Base-by-base conservation (phyloP, 345 rosid species). In the Cardamine chenopodiifolia region DNA sequence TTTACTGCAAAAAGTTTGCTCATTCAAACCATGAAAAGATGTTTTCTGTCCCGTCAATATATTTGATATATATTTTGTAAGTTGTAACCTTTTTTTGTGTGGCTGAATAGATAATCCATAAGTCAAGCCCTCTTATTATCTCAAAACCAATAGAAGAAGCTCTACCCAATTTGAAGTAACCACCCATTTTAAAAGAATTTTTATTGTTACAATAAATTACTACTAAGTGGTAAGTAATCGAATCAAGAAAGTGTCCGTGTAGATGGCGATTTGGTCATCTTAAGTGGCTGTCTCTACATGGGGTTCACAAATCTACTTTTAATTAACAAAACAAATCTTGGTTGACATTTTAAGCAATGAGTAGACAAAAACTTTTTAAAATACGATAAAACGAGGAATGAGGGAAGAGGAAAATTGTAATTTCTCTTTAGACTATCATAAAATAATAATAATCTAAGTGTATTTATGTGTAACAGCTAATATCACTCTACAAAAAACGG, bases 271-370 rank as follows among this genome's bases (percentile, higher is more conserved):
- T 53, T 61, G 70, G 70, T 62, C 75, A 32, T 55, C 42, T 10
- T 32, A 31, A 68, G 70, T 62, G 74, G 65, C 58, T 70, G 74
- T 69, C 64, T 66, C 70, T 29, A 62, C 29, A 68, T 42, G 64
- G 64, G 70, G 79, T 62, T 76, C 70, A 69, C 64, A 54, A 62
- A 50, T 49, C 68, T 69, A 23, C 49, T 50, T 67, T 52, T 26
- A 61, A 60, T 75, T 60, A 20, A 40, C 72, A 68, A 59, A 59
- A 39, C 22, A 3, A 39, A 39, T 12, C 66, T 29, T 59, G 47
- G 45, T 75, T 75, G 79, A 75, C 78, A 74, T 57, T 34, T 55
- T 31, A 73, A 63, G 34, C 54, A 28, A 53, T 40, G 62, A 40
- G 28, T 73, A 42, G 31, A 23, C 57, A 23, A 19, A 18, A 19